These are phyloP conservation scores for Psilocybe cyanescens DNA, from an alignment of 768 basidiomycete genomes.

Conservation along the genomic window DNA sequence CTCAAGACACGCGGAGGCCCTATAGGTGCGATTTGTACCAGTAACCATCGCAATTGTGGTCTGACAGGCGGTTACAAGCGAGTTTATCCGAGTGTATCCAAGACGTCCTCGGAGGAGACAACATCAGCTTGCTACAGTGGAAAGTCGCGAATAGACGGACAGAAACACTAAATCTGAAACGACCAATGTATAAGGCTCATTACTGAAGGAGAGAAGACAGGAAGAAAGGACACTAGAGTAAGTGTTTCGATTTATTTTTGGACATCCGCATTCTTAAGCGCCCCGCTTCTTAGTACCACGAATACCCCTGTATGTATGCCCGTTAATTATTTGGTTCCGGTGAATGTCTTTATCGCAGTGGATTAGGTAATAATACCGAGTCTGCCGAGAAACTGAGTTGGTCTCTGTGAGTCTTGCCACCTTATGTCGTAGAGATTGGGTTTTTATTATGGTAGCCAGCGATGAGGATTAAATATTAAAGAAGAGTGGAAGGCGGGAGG, in stretches of 20 bases:
- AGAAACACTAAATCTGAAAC: background rate
- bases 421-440: background rate
- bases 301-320: background rate
- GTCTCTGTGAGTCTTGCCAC: background rate
- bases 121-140: too few species aligned
- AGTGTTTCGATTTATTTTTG: conserved; percentile 3
- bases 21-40: conserved; percentile 5
- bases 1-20: conserved; percentile 6
- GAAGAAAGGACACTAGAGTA: background rate
- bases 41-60: conserved; percentile 6
- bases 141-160: background rate
- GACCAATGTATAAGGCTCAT: background rate
- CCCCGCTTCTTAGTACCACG: background rate
- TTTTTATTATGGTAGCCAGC: too few species aligned
- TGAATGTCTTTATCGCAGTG: background rate
- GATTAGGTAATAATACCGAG: background rate
- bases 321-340: conserved; percentile 8
- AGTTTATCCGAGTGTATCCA: background rate
- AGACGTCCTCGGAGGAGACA: too few species aligned
- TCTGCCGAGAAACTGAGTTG: background rate
- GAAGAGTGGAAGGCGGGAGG: background rate
- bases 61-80: background rate
- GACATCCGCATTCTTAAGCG: conserved; percentile 9
- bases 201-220: background rate
- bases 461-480: too few species aligned